A percentile compares a stretch with the other conserved stretches of the same genome.
Conservation (phyloP, 805 yeast genomes). For the Saturnispora sanitii region DNA sequence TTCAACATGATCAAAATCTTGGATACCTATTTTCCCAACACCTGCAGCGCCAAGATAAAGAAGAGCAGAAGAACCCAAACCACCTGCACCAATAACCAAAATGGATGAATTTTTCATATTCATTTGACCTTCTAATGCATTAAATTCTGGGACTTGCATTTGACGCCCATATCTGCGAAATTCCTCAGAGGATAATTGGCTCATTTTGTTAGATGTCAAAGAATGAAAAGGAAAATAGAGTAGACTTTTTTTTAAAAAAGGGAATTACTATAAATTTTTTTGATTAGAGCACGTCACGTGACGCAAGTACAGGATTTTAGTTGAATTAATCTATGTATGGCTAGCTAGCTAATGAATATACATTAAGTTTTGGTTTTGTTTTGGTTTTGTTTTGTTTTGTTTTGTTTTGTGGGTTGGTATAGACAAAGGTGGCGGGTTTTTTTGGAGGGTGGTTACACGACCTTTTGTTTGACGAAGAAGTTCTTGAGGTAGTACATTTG, state of each 20-base stretch:
- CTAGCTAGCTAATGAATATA: too few relatives aligned
- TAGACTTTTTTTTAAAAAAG: neutral
- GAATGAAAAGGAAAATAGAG: neutral
- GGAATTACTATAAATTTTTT: too few relatives aligned
- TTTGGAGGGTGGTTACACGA: constrained; percentile 31
- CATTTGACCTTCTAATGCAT: constrained; percentile 44
- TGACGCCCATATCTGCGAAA: constrained; percentile 86
- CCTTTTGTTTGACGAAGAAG: constrained; percentile 72
- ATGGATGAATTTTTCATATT: constrained; percentile 48
- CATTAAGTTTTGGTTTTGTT: too few relatives aligned
- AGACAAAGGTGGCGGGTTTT: too few relatives aligned
- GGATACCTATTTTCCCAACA: constrained; percentile 72
- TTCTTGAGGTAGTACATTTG: constrained; percentile 66
- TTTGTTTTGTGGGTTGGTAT: too few relatives aligned
- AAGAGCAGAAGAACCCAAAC: constrained; percentile 87
- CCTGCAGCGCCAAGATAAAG: constrained; percentile 84
- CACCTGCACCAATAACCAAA: constrained; percentile 92
- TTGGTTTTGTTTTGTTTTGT: neutral
- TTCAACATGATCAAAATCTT: constrained; percentile 82
- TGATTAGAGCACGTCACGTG: neutral
- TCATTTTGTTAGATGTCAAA: neutral
- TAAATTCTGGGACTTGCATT: constrained; percentile 81
- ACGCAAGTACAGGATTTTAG: too few relatives aligned
- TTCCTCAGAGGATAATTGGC: constrained; percentile 39
- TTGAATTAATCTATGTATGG: too few relatives aligned